phyloP scores from a whole-genome alignment of 2,329 filamentous ascomycete species.

The Calonectria fujianensis region DNA sequence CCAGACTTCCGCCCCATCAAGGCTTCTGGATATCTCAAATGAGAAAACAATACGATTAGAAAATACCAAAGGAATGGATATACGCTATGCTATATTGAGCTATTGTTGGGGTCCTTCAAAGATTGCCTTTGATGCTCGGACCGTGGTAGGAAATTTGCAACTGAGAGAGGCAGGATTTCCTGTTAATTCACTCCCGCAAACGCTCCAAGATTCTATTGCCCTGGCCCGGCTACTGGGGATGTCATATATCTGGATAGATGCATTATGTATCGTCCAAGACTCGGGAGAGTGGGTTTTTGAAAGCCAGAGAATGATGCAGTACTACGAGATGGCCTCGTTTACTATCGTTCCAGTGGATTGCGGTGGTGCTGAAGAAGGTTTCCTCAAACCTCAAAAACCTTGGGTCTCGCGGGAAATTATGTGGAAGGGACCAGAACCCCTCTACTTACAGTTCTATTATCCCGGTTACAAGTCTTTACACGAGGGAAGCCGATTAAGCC shows the following conservation, averaged over 20 bases:
- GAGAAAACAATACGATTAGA: neutral
- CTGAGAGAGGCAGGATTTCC: neutral
- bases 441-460: constrained; percentile 14
- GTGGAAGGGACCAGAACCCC: neutral
- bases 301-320: constrained; percentile 38
- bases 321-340: constrained; percentile 33
- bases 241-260: constrained; percentile 31
- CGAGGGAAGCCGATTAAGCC: neutral
- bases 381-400: neutral
- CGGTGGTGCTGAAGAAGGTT: constrained; percentile 11
- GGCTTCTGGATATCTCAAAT: constrained; percentile 16
- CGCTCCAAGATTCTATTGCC: constrained; percentile 13
- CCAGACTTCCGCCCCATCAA: neutral
- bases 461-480: neutral
- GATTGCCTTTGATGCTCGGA: constrained; percentile 16
- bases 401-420: constrained; percentile 4
- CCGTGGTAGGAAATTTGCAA: neutral
- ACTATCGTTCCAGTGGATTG: constrained; percentile 26
- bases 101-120: constrained; percentile 22
- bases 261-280: constrained; percentile 27
- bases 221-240: neutral
- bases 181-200: constrained; percentile 1
- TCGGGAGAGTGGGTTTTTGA: constrained; percentile 32
- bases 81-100: constrained; percentile 18
- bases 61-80: neutral